Evolutionary conservation across 2,329 filamentous ascomycete genomes (phyloP), one percentile per base, ranked within the genome.

Genomic region (Diaporthe ampelina): DNA sequence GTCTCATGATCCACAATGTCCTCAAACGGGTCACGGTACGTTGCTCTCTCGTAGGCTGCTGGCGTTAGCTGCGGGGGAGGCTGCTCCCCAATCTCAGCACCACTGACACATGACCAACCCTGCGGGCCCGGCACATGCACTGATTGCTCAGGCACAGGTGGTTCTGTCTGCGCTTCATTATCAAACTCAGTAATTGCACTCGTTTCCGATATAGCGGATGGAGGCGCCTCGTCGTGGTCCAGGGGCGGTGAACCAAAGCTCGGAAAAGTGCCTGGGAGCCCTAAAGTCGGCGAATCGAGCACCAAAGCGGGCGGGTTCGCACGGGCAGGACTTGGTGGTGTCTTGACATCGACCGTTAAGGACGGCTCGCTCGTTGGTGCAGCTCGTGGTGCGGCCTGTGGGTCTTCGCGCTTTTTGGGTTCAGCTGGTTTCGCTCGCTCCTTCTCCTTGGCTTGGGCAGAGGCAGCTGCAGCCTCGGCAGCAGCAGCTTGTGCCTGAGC

Each of bases 121-220:
- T 73, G 65, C 35, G 61, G 21, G 32, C 78, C 67, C 70, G 73
- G 76, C 61, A 68, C 67, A n/a, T 72, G 73, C 58, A 76, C 73
- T 54, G 73, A 76, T 59, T 61, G 77, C 74, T 78, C 79, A 52
- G 72, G 84, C 21, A 84, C 78, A 0, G 87, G 84, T 1, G 88
- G 83, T 59, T 91, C 89, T 1, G 88, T 90, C 80, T 95, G 93
- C 29, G 91, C 88, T 77, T 95, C 93, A n/a, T 87, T 88, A 77
- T 95, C 94, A 77, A 95, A 94, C 78, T 94, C 91, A 0, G 93
- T 94, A 10, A 88, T 88, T 56, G 87, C 87, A n/a, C 91, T 92
- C 8, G 83, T 84, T 61, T 84, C 84, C 8, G 93, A 93, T 19
- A 90, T 80, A 4, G 91, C 89, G 21, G 92, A 93, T 43, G 82